Base-by-base conservation (phyloP, 305 asterid species). In the Fraxinus sp. region DNA sequence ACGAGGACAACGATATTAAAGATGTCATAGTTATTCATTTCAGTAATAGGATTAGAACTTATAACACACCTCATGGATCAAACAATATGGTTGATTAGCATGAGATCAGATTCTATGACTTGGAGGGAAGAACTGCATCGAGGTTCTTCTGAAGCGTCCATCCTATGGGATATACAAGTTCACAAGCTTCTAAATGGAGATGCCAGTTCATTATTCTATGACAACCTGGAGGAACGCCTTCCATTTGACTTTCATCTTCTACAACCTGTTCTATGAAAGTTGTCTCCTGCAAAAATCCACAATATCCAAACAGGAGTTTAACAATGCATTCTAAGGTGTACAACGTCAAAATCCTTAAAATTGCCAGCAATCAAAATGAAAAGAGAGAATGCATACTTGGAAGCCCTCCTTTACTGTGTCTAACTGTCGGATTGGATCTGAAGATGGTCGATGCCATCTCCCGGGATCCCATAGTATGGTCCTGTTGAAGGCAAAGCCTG, bases 401-500 rank as follows among this genome's bases (percentile, higher is more conserved):
- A 94, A 96, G 35, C 98, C 99, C 85, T 96, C 99, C 89, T 93
- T 94, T 78, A 96, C 97, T 24, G 93, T 87, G 90, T 94, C 98
- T 55, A 93, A 89, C 83, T 96, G 99, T 76, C 97, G 89, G 77
- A 91, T 86, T 82, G 94, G 96, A 82, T 78, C 86, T 73, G 93
- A 89, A 70, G 93, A 89, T 35, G 95, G 98, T 35, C 92, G 91
- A 64, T 82, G 92, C 97, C 98, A 93, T 86, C 92, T 90, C 84
- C 88, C 91, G 84, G 94, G 93, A 89, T 93, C 98, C 99, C 99
- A 96, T 84, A 96, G 77, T 80, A 94, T 91, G 84, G 94, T 94
- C 90, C 99, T 93, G 81, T 94, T 96, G 89, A 96, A 96, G 82
- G 98, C 98, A 93, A 96, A 94, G 55, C 99, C 99, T 7, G 99